Base-by-base conservation (phyloP, 495 filamentous ascomycete species). In the Penicillium pulvis region DNA sequence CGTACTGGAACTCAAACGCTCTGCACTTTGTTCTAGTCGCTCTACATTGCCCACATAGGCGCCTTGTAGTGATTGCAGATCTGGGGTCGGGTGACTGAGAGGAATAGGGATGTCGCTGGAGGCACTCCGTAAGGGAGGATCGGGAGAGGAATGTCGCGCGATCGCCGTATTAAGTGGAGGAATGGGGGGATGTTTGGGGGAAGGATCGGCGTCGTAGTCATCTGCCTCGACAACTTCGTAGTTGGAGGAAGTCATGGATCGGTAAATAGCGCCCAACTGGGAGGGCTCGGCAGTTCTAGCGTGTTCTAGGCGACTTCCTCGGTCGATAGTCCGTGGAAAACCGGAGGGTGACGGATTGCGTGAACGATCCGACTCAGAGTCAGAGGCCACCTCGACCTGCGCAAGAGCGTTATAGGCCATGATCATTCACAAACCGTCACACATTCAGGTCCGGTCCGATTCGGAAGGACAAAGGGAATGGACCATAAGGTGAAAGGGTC, bases 41-140 rank as follows among this genome's bases (percentile, higher is more conserved):
- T 92, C 89, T 56, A 96, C 87, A 78, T 93, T 93, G 67, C 82
- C 81, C 20, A 85, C 73, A 65, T 88, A 90, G 30, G 88, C 88
- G 24, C 88, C 87, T 64, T 90, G 88, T 44, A 90, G 75, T 20
- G 86, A 84, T 65, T 89, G 87, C 39, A 88, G 74, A 72, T 92
- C 90, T 20, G 90, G 90, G 5, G 81, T 88, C 19, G 91, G 91
- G 70, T 94, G 90, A 59, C 80, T 85, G 53, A 93, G 79, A 52
- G 81, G 77, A 30, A 85, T 70, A 42, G 83, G 81, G 28, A 78
- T 76, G 46, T 83, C 85, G 28, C 76, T 72, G 55, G 86, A 87
- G 31, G 84, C 82, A 17, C 85, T 87, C 47, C 82, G 85, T 44
- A 87, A 72, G 61, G 85, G 79, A 28, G 83, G 78, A 31, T 80